phyloP scores from a whole-genome alignment of 2,329 filamentous ascomycete genomes.

The Fusarium mexicanum region DNA sequence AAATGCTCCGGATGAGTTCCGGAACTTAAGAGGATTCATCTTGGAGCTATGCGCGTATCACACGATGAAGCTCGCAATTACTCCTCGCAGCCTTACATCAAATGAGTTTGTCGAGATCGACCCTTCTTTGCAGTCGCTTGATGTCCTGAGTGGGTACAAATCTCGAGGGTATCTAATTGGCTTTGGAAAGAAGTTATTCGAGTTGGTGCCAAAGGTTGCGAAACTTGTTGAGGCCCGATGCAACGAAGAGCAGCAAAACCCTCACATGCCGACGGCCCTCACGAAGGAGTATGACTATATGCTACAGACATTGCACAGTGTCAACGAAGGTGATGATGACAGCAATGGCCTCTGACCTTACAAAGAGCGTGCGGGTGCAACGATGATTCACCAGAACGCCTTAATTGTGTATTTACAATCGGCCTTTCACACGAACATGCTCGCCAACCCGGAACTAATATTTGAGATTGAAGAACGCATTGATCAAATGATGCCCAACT shows the following conservation, averaged over 20 bases:
- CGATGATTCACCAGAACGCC: neutral
- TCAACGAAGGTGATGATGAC: neutral
- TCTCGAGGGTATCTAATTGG: neutral
- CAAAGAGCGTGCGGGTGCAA: neutral
- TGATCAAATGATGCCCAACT: neutral
- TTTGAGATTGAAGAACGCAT: neutral
- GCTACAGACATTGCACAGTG: neutral
- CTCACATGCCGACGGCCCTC: fast-evolving
- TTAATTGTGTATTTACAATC: slow-evolving; percentile 1
- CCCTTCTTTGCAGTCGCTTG: neutral
- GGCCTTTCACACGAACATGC: neutral
- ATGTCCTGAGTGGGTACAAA: neutral
- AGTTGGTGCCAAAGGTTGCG: neutral
- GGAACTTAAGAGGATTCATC: neutral
- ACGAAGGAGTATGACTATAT: neutral
- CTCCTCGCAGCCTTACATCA: neutral
- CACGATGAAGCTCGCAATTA: neutral
- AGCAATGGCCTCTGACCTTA: neutral
- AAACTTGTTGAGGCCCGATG: neutral
- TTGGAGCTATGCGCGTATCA: slow-evolving; percentile 7
- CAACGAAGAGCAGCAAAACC: neutral
- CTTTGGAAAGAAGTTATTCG: neutral
- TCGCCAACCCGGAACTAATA: neutral
- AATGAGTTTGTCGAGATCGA: neutral
- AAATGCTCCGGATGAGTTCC: neutral